Base-by-base conservation (phyloP, 2,329 filamentous ascomycete species). In the Kalaharituber pfeilii region DNA sequence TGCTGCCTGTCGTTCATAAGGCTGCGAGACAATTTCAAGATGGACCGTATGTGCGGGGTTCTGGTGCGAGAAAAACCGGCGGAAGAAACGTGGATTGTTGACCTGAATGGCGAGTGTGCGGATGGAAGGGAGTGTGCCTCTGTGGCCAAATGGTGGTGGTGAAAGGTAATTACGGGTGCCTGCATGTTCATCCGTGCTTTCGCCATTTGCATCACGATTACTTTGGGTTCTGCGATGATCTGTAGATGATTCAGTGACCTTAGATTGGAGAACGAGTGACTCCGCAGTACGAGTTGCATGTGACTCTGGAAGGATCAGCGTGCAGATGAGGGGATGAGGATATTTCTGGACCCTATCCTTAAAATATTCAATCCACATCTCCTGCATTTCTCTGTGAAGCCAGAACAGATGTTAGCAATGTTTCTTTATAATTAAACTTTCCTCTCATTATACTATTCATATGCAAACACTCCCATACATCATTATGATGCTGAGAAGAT, bases 41-140 rank as follows among this genome's bases (percentile, higher is more conserved):
- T 57, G 58, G n/a, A 60, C 28, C 9, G 58, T 59, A 29, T 61
- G 59, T 13, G 39, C 33, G 28, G 58, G 58, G 28, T 61, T 56
- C 28, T 61, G 59, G 8, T 55, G 55, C 20, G 59, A 55, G 39
- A 61, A 60, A 50, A 60, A 60, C 5, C 59, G 54, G 26, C 54
- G 42, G 33, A 61, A 61, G 39, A 61, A 61, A 4, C 59, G 52
- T 5, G 59, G 56, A 29, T 60, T 60, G 26, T 56, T 29, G 36
- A 59, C 57, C 7, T 51, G 53, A 28, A 59, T 56, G 8, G 55
- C 56, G 28, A 59, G 49, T n/a, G 57, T 53, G 25, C 47, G 51
- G 6, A 54, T 47, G 27, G 53, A 49, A 27, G 56, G 50, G 13
- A 55, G 47, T 47, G 54, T 51, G 15, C 11, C 18, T 20, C 22